Conservation (phyloP, 768 basidiomycete species). For the Obba rivulosa region DNA sequence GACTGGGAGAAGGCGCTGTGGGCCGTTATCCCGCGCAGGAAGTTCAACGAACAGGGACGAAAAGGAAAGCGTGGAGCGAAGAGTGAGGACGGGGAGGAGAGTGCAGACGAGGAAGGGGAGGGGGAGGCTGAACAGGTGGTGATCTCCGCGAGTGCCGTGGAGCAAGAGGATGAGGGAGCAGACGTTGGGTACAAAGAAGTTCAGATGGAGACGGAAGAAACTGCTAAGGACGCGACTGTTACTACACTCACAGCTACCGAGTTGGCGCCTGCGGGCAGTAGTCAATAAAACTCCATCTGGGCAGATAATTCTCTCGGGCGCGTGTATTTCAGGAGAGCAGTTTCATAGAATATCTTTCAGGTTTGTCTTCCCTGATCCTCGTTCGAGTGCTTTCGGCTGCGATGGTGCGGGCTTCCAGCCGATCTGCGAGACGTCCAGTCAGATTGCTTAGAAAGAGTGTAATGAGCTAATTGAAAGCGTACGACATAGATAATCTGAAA, state of each 20-base stretch:
- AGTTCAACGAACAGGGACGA: constrained; percentile 55
- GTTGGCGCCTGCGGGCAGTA: not conserved
- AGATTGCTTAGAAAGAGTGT: not conserved
- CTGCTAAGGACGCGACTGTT: not conserved
- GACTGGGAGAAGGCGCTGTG: constrained; percentile 86
- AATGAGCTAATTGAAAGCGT: constrained; percentile 11
- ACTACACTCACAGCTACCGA: not conserved
- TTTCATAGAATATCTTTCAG: constrained; percentile 54
- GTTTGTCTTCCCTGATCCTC: constrained; percentile 57
- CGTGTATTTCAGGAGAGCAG: no score
- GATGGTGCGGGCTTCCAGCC: constrained; percentile 75
- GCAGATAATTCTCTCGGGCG: not conserved
- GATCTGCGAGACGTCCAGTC: constrained; percentile 41
- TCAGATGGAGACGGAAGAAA: not conserved
- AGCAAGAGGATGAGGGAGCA: constrained; percentile 8
- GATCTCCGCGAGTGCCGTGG: constrained; percentile 2
- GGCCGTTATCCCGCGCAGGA: constrained; percentile 87
- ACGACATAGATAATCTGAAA: constrained; percentile 97
- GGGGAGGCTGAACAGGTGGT: constrained; percentile 5
- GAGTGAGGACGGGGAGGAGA: constrained; percentile 14
- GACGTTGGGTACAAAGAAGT: constrained; percentile 12
- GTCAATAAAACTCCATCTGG: not conserved
- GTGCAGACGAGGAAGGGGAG: constrained; percentile 16
- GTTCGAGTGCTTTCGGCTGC: constrained; percentile 61
- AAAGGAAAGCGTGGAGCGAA: constrained; percentile 10